Percentiles rank a stretch among this genome's conserved stretches.
Evolutionary conservation across 257 asterid genomes (phyloP).

Genomic region (Leonotis leonurus): DNA sequence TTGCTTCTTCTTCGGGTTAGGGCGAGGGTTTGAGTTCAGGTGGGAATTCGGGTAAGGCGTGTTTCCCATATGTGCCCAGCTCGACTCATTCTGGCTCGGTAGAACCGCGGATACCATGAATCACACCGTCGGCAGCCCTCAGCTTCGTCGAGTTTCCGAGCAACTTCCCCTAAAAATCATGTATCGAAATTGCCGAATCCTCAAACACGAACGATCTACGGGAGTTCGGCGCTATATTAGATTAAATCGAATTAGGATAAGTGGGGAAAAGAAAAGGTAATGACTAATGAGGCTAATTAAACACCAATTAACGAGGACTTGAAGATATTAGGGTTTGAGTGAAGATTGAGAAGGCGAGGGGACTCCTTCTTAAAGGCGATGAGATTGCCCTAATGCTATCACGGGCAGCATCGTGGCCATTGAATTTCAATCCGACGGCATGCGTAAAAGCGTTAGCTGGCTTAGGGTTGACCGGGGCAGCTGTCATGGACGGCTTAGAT

Average conservation of each 20-base stretch:
- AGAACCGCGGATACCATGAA: conserved; percentile 79
- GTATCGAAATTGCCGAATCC: conserved; percentile 13
- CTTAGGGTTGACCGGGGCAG: too few species aligned
- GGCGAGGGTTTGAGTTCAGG: conserved; percentile 65
- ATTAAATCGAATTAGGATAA: neutral
- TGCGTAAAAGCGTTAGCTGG: too few species aligned
- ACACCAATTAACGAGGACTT: neutral
- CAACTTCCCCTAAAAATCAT: conserved; percentile 32
- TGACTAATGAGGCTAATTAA: too few species aligned
- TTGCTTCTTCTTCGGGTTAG: conserved; percentile 77
- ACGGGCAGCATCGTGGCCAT: too few species aligned
- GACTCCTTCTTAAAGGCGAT: conserved; percentile 75
- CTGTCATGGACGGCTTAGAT: too few species aligned
- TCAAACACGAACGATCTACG: neutral
- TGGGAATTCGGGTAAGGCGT: conserved; percentile 55
- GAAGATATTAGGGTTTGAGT: conserved; percentile 36
- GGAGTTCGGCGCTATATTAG: too few species aligned
- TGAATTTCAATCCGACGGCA: too few species aligned
- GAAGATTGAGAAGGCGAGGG: conserved; percentile 36
- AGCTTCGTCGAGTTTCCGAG: conserved; percentile 35
- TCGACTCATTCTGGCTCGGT: conserved; percentile 74
- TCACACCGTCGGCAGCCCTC: conserved; percentile 29
- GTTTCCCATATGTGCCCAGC: conserved; percentile 84
- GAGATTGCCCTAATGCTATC: conserved; percentile 98
- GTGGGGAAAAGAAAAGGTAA: too few species aligned